phyloP scores from a whole-genome alignment of 176 grass and related monocot genomes.

The Oryza officinalis region DNA sequence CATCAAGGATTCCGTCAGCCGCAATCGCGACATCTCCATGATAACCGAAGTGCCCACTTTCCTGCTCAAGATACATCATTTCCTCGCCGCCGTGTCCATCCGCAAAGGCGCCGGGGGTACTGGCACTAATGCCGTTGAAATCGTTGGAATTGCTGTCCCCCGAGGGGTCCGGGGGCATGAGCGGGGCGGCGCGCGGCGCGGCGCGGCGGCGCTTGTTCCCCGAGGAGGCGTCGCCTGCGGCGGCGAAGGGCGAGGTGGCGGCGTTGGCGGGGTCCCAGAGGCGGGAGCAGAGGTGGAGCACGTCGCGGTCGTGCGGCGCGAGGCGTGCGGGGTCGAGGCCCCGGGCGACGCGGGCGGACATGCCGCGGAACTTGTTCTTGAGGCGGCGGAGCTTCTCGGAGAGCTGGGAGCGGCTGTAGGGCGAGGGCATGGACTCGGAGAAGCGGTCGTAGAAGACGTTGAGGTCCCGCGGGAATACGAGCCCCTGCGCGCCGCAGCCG shows the following conservation, averaged over 20 bases:
- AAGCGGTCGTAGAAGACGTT: constrained; percentile 97
- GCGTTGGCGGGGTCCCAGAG: constrained; percentile 89
- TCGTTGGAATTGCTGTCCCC: constrained; percentile 48
- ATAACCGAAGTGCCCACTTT: constrained; percentile 31
- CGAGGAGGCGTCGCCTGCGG: constrained; percentile 24
- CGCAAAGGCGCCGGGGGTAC: not conserved
- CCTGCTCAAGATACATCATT: constrained; percentile 38
- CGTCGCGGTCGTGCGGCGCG: constrained; percentile 90
- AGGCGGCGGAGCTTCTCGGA: constrained; percentile 96
- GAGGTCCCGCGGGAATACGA: constrained; percentile 88
- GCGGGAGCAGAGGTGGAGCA: constrained; percentile 89
- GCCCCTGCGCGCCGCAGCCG: constrained; percentile 86
- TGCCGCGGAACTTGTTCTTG: constrained; percentile 70
- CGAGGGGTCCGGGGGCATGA: not conserved
- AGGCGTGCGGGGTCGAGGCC: constrained; percentile 80
- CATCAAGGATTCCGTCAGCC: constrained; percentile 34
- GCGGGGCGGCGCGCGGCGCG: constrained; percentile 32
- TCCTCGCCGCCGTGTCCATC: constrained; percentile 13
- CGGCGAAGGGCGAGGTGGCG: constrained; percentile 64
- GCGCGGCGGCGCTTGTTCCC: constrained; percentile 88
- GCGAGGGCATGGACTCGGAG: constrained; percentile 87
- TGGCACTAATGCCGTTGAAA: constrained; percentile 43
- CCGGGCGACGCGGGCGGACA: constrained; percentile 54
- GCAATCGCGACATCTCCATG: not conserved
- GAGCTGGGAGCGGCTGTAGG: constrained; percentile 89